Conservation (phyloP, 1,284 basidiomycete species). For the Cystobasidium pallidum region DNA sequence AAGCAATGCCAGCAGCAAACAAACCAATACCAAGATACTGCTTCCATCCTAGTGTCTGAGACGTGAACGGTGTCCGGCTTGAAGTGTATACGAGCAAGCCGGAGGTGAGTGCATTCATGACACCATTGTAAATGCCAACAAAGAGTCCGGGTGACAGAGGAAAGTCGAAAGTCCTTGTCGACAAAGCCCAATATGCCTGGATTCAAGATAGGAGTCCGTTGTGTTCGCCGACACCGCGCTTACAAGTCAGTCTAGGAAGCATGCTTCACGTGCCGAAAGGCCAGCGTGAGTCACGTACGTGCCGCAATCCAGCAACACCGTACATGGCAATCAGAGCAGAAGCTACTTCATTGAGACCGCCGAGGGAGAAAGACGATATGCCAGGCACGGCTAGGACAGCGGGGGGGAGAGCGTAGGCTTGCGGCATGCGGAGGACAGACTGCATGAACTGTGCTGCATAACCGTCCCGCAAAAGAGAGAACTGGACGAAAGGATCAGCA, state of each 20-base stretch:
- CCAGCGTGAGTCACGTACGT: constrained; percentile 13
- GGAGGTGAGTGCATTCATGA: constrained; percentile 39
- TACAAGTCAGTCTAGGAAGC: too few species aligned
- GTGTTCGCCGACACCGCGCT: too few species aligned
- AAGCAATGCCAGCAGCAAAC: constrained; percentile 38
- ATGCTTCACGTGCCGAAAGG: background rate
- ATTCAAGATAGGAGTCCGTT: background rate
- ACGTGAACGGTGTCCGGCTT: constrained; percentile 7
- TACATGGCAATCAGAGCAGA: constrained; percentile 38
- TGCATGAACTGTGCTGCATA: constrained; percentile 27
- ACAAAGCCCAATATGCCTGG: constrained; percentile 40
- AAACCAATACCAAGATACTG: constrained; percentile 43
- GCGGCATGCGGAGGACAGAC: constrained; percentile 10
- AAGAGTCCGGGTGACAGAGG: constrained; percentile 14
- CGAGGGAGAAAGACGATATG: constrained; percentile 47
- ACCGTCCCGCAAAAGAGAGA: constrained; percentile 29
- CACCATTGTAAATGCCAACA: constrained; percentile 43
- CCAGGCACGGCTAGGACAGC: constrained; percentile 31
- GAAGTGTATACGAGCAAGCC: constrained; percentile 36
- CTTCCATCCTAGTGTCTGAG: constrained; percentile 44
- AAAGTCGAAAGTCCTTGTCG: constrained; percentile 25
- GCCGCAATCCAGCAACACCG: constrained; percentile 30
- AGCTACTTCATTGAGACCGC: constrained; percentile 39
- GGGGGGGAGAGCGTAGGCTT: constrained; percentile 10
- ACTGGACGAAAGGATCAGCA: constrained; percentile 39